Evolutionary conservation across 306 rosid genomes (phyloP).

Genomic region (Malus asiatica): DNA sequence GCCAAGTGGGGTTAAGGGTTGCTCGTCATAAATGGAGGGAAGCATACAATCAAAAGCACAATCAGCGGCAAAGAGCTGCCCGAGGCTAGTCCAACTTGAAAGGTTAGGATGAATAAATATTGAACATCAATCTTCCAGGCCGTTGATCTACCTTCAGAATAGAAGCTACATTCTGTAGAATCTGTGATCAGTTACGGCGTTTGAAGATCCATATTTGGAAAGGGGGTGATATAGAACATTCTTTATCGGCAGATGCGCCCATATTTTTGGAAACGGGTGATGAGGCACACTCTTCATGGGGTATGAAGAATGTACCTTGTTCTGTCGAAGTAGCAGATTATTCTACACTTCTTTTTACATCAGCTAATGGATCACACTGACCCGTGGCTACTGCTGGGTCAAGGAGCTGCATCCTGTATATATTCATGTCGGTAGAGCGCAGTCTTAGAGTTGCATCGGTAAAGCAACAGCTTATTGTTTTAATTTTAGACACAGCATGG

Average conservation of each 20-base stretch:
- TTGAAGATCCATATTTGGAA: background rate
- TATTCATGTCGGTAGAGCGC: background rate
- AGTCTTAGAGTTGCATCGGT: background rate
- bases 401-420: constrained; percentile 7
- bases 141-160: background rate
- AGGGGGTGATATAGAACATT: background rate
- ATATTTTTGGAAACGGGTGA: constrained; percentile 25
- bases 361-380: background rate
- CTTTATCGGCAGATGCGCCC: constrained; percentile 13
- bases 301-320: constrained; percentile 10
- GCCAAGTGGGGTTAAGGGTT: constrained; percentile 51
- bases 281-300: constrained; percentile 7
- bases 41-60: background rate
- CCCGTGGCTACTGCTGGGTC: background rate
- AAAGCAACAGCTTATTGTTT: background rate
- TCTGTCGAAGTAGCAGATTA: constrained; percentile 3
- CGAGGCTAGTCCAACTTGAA: background rate
- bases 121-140: background rate
- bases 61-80: background rate
- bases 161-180: background rate
- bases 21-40: background rate
- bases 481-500: background rate
- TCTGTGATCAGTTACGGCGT: background rate
- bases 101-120: background rate
- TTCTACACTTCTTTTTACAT: background rate